These are phyloP conservation scores for Aspergillus costaricaensis DNA, from an alignment of 2,329 filamentous ascomycete species.

Conservation along the genomic window DNA sequence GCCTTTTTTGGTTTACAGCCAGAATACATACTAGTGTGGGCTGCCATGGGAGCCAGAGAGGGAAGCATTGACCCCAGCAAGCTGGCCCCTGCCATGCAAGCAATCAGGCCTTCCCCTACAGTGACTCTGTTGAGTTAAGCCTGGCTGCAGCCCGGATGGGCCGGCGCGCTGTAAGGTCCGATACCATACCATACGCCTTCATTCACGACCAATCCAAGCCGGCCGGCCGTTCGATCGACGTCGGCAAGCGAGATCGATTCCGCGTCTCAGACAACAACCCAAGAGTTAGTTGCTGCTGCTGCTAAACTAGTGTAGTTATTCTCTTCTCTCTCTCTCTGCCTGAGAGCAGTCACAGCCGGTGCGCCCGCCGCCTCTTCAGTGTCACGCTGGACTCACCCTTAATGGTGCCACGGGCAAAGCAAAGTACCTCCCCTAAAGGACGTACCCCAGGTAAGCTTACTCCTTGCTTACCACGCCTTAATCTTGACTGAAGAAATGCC, in stretches of 20 bases:
- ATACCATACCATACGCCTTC: neutral
- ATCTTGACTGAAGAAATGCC: slow-evolving; percentile 4
- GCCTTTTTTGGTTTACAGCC: neutral
- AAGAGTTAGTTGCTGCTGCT: too few species aligned
- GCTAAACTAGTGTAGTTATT: too few species aligned
- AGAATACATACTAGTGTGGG: neutral
- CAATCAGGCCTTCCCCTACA: neutral
- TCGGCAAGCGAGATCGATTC: slow-evolving; percentile 10
- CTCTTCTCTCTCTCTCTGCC: too few species aligned
- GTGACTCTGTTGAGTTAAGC: neutral
- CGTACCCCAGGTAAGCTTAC: slow-evolving; percentile 11
- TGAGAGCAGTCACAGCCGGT: neutral
- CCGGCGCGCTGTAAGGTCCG: slow-evolving; percentile 4
- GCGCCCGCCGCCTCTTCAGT: neutral
- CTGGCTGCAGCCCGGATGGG: neutral
- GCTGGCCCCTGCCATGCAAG: neutral
- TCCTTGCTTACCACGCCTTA: neutral
- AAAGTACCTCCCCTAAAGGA: neutral
- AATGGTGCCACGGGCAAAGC: neutral
- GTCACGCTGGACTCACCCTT: neutral
- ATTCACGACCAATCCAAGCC: slow-evolving; percentile 1
- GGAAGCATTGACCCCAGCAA: neutral
- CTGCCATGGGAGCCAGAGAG: neutral
- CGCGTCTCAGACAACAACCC: neutral
- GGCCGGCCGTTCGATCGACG: slow-evolving; percentile 24